Evolutionary conservation across 768 basidiomycete genomes (phyloP).

Genomic region (Lactarius vividus): DNA sequence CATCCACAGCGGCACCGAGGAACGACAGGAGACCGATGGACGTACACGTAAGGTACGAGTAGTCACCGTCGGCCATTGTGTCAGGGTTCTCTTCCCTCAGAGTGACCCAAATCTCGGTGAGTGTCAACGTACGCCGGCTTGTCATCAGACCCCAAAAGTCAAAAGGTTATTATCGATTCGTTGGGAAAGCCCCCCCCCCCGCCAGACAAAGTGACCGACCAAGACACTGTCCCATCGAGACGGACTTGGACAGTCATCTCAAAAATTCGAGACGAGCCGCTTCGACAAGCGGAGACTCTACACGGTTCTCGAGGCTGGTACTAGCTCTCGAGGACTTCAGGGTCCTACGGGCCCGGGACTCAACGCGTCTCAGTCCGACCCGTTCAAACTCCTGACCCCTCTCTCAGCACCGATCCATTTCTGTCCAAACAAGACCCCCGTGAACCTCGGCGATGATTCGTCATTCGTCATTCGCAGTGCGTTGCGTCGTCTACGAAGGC

Average conservation of each 20-base stretch:
- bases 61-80: not conserved
- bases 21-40: not conserved
- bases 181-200: not conserved
- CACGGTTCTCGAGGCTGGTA: not conserved
- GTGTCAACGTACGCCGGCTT: slow-evolving; percentile 1
- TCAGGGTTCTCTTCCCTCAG: not conserved
- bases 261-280: not conserved
- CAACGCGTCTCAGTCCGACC: too few relatives aligned
- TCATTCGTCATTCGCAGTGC: not conserved
- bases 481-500: not conserved
- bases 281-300: slow-evolving; percentile 3
- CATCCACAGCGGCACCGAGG: not conserved
- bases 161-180: slow-evolving; percentile 15
- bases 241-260: not conserved
- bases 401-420: not conserved
- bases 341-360: not conserved
- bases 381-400: not conserved
- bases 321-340: not conserved
- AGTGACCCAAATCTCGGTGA: not conserved
- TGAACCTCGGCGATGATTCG: not conserved
- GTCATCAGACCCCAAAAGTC: slow-evolving; percentile 16
- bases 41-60: not conserved
- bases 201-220: not conserved
- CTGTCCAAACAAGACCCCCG: not conserved
- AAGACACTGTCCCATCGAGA: not conserved